phyloP scores from a whole-genome alignment of 2,329 filamentous ascomycete genomes.

The Fusarium tjaetaba region DNA sequence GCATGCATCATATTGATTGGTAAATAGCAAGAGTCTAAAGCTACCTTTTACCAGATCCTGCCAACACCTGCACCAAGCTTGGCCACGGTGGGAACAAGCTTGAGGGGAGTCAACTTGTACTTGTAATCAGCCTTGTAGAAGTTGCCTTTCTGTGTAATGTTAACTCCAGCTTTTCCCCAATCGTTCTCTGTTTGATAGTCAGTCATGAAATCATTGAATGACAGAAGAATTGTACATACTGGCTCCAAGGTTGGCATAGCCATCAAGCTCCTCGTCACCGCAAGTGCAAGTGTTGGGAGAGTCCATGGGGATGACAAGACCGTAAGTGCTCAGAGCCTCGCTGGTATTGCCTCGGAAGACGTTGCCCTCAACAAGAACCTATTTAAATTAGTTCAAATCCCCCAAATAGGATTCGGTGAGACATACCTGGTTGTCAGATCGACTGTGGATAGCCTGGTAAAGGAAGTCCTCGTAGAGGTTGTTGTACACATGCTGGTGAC shows the following conservation, averaged over 20 bases:
- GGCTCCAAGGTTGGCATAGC: constrained; percentile 63
- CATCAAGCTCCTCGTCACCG: constrained; percentile 64
- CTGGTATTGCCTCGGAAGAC: constrained; percentile 58
- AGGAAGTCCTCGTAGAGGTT: constrained; percentile 59
- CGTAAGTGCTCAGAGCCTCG: constrained; percentile 63
- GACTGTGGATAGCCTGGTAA: constrained; percentile 60
- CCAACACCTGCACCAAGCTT: constrained; percentile 58
- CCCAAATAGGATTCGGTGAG: accelerated
- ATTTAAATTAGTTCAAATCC: not conserved
- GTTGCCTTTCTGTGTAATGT: constrained; percentile 62
- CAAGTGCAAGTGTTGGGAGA: constrained; percentile 63
- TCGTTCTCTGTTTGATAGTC: constrained; percentile 50
- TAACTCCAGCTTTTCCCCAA: constrained; percentile 58
- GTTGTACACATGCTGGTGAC: constrained; percentile 60
- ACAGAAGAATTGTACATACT: constrained; percentile 48
- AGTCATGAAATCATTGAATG: constrained; percentile 37
- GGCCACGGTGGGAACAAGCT: constrained; percentile 53
- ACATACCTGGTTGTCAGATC: constrained; percentile 53
- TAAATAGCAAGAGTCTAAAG: accelerated
- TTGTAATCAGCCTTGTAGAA: constrained; percentile 60
- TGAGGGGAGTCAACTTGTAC: constrained; percentile 59
- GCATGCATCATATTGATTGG: not conserved
- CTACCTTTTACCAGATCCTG: constrained; percentile 44
- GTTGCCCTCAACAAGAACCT: constrained; percentile 59
- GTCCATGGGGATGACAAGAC: constrained; percentile 64